phyloP scores from a whole-genome alignment of 1,284 basidiomycete genomes.

The Coniferiporia sulphurascens region DNA sequence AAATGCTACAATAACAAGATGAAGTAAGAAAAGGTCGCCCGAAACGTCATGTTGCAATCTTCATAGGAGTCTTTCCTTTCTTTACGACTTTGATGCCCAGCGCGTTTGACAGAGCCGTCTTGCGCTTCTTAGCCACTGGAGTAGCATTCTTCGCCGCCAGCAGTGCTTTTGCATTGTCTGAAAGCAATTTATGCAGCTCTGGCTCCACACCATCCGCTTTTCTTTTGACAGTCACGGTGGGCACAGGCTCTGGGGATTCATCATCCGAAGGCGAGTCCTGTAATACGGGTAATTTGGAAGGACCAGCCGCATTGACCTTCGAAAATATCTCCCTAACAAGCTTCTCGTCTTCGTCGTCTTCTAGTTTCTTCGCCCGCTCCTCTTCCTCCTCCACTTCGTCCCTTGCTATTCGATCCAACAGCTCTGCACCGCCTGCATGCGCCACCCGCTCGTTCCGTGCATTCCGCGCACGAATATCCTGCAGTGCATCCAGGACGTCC shows the following conservation, averaged over 20 bases:
- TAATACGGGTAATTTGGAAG: slow-evolving; percentile 25
- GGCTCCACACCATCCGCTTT: slow-evolving; percentile 73
- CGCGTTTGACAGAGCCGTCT: slow-evolving; percentile 50
- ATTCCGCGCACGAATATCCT: slow-evolving; percentile 91
- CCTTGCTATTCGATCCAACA: slow-evolving; percentile 50
- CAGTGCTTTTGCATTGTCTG: slow-evolving; percentile 66
- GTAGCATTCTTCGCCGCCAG: slow-evolving; percentile 46
- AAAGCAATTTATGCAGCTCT: slow-evolving; percentile 64
- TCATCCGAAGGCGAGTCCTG: slow-evolving; percentile 27
- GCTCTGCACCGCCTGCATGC: slow-evolving; percentile 48
- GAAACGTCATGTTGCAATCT: slow-evolving; percentile 21
- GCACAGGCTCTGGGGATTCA: slow-evolving; percentile 28
- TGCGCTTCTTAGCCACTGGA: slow-evolving; percentile 59
- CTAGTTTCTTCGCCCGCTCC: slow-evolving; percentile 54
- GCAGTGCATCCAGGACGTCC: slow-evolving; percentile 95
- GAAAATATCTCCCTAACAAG: slow-evolving; percentile 84
- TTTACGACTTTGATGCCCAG: slow-evolving; percentile 78
- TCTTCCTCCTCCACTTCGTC: slow-evolving; percentile 70
- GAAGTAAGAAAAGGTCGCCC: background rate
- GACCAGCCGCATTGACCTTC: slow-evolving; percentile 47
- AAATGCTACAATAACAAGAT: background rate
- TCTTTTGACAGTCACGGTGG: slow-evolving; percentile 70
- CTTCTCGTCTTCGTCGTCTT: slow-evolving; percentile 90
- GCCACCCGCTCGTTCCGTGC: slow-evolving; percentile 82
- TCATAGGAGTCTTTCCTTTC: slow-evolving; percentile 31